These are phyloP conservation scores for Cystofilobasidium macerans DNA, from an alignment of 768 basidiomycete genomes.

Conservation along the genomic window DNA sequence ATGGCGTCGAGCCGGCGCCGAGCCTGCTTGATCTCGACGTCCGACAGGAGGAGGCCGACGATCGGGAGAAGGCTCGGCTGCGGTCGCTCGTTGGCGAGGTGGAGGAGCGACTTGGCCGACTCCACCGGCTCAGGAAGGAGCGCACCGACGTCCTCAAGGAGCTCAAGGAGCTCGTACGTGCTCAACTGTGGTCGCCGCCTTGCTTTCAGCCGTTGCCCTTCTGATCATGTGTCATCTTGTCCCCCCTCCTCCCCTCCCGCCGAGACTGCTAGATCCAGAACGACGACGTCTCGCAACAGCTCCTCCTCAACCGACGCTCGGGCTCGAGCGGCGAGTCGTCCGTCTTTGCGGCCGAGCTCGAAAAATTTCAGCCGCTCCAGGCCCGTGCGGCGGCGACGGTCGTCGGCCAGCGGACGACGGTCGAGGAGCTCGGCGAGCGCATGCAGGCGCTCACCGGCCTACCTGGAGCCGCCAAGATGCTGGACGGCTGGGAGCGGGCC, in stretches of 20 bases:
- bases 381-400: slow-evolving; percentile 66
- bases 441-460: slow-evolving; percentile 65
- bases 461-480: slow-evolving; percentile 63
- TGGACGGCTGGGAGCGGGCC: slow-evolving; percentile 68
- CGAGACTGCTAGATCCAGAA: slow-evolving; percentile 74
- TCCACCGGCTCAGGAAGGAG: slow-evolving; percentile 76
- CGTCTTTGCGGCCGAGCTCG: slow-evolving; percentile 82
- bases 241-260: no score
- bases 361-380: slow-evolving; percentile 90
- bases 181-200: background rate
- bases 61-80: slow-evolving; percentile 57
- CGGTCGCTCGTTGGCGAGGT: slow-evolving; percentile 57
- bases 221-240: background rate
- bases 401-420: slow-evolving; percentile 57
- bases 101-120: slow-evolving; percentile 61
- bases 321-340: slow-evolving; percentile 50
- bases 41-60: slow-evolving; percentile 52
- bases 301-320: slow-evolving; percentile 63
- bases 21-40: slow-evolving; percentile 66
- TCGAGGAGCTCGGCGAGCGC: slow-evolving; percentile 63
- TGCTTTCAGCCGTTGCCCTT: background rate
- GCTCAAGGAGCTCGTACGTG: slow-evolving; percentile 78
- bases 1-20: slow-evolving; percentile 37
- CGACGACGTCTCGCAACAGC: slow-evolving; percentile 90
- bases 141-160: slow-evolving; percentile 79